These are phyloP conservation scores for Colletotrichum sp. DNA, from an alignment of 2,329 filamentous ascomycete genomes.

Conservation along the genomic window DNA sequence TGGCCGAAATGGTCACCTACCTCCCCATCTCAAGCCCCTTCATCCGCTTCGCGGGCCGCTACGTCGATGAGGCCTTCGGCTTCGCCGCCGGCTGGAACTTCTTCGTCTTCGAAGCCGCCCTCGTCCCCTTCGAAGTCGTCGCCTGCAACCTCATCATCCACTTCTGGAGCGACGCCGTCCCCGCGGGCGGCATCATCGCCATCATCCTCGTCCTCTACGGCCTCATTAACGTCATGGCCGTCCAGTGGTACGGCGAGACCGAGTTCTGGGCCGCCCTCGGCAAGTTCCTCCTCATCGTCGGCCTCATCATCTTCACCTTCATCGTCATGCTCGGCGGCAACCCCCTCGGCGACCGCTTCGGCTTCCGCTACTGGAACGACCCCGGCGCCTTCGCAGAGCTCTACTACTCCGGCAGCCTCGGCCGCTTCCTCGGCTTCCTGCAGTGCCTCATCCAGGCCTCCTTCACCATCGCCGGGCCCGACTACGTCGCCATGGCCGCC, in stretches of 20 bases:
- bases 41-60: slow-evolving; percentile 77
- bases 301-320: slow-evolving; percentile 78
- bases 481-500: slow-evolving; percentile 61
- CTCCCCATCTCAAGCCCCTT: slow-evolving; percentile 80
- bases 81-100: slow-evolving; percentile 79
- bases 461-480: slow-evolving; percentile 62
- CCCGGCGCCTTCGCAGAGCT: slow-evolving; percentile 75
- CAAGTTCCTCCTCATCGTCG: slow-evolving; percentile 75
- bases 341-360: slow-evolving; percentile 72
- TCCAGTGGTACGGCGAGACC: slow-evolving; percentile 77
- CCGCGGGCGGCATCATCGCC: slow-evolving; percentile 65
- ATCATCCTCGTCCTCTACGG: slow-evolving; percentile 53
- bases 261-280: slow-evolving; percentile 79
- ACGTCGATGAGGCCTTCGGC: slow-evolving; percentile 77
- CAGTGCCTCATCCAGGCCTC: slow-evolving; percentile 75
- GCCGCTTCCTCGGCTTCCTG: slow-evolving; percentile 78
- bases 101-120: slow-evolving; percentile 71
- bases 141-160: slow-evolving; percentile 68
- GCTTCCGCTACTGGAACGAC: slow-evolving; percentile 70
- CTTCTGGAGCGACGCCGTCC: slow-evolving; percentile 67
- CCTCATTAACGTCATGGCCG: slow-evolving; percentile 73
- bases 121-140: slow-evolving; percentile 73
- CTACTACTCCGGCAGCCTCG: slow-evolving; percentile 68
- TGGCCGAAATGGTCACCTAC: slow-evolving; percentile 81
- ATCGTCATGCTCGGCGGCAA: slow-evolving; percentile 85